These are phyloP conservation scores for Anastatica hierochuntica DNA, from an alignment of 345 rosid species.

Conservation along the genomic window DNA sequence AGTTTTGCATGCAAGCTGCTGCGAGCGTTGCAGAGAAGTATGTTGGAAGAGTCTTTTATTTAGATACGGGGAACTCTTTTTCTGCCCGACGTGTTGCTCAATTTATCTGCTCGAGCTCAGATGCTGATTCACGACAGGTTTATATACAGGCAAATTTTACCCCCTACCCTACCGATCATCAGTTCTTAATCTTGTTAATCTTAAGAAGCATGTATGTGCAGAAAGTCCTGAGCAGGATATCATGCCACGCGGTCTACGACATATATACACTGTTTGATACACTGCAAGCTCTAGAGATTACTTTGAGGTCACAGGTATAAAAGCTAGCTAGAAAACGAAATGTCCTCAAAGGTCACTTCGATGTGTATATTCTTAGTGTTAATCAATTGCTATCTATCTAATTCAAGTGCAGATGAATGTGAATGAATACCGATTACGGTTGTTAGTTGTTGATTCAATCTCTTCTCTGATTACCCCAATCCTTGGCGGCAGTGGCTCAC, in stretches of 20 bases:
- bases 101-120: constrained; percentile 29
- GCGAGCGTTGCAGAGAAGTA: constrained; percentile 42
- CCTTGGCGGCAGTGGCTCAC: constrained; percentile 59
- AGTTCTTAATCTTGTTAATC: neutral
- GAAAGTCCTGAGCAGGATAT: constrained; percentile 47
- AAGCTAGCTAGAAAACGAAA: constrained; percentile 4
- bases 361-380: neutral
- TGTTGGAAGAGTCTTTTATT: constrained; percentile 38
- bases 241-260: constrained; percentile 55
- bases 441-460: constrained; percentile 65
- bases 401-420: constrained; percentile 28
- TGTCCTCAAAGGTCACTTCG: too few relatives aligned
- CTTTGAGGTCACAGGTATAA: constrained; percentile 48
- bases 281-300: constrained; percentile 43
- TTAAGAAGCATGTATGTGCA: constrained; percentile 24
- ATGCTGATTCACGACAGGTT: constrained; percentile 34
- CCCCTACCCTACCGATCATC: neutral
- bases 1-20: constrained; percentile 66
- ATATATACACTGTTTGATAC: constrained; percentile 53
- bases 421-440: constrained; percentile 26
- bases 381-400: neutral
- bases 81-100: constrained; percentile 52
- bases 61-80: constrained; percentile 82
- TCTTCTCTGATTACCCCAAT: constrained; percentile 69
- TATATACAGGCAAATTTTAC: neutral